Base-by-base conservation (phyloP, 805 yeast genomes). In the Metschnikowia sp. region DNA sequence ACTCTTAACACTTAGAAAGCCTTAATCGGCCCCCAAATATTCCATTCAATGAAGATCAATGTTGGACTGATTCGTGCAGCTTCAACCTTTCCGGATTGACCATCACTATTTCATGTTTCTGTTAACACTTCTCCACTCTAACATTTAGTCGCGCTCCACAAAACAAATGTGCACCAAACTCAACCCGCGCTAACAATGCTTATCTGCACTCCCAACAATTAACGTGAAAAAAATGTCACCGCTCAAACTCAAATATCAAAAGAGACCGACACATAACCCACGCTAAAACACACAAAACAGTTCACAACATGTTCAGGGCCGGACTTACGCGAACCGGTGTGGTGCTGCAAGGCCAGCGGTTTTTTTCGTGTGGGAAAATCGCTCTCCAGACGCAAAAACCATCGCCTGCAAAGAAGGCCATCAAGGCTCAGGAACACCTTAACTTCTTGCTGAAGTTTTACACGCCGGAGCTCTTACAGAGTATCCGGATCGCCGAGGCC, bases 401-500 rank as follows among this genome's bases (percentile, higher is more conserved):
- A 39, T 8, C 29, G 7, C 36, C 26, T 26, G 11, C 33, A 40
- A 31, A 32, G n/a, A 31, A 18, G 32, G 45, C 40, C 38, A 13
- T 12, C 13, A 44, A 44, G 47, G 63, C 58, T 13, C 52, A 59
- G 11, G 51, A 70, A 48, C 89, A 84, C 64, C 57, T 81, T 53
- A 76, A 79, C 39, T 75, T 72, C 53, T 74, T 91, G 55, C 66
- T 80, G 40, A 82, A 89, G 61, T 92, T 84, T 72, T 92, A 92
- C 65, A 81, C 92, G 8, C 88, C 90, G 31, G 86, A 84, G 49
- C 75, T 91, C 42, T 78, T 92, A 52, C 87, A 88, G 61, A 81
- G 95, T 44, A 88, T 94, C 55, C 74, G 86, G 56, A 76, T 85
- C 39, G 88, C 97, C 0, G 97, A 92, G 69, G 73, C 85, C 5